Conservation (phyloP, 345 rosid genomes). For the Camelina hispida region DNA sequence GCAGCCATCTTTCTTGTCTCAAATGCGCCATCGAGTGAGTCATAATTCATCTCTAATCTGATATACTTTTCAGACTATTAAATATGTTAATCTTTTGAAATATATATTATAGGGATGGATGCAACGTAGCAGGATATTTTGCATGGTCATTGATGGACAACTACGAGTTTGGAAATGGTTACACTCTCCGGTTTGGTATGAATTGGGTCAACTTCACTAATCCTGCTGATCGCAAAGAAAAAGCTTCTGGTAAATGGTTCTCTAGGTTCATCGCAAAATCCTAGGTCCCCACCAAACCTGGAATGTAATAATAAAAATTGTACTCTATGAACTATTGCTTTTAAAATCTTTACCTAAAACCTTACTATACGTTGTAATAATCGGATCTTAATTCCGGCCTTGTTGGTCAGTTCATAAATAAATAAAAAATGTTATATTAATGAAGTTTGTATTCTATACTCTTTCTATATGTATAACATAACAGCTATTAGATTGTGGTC, state of each 20-base stretch:
- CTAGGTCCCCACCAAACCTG: background rate
- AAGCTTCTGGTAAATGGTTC: constrained; percentile 42
- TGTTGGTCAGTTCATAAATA: too few relatives aligned
- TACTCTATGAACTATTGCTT: too few relatives aligned
- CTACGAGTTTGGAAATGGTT: constrained; percentile 39
- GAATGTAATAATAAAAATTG: too few relatives aligned
- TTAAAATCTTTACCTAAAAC: too few relatives aligned
- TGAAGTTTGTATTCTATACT: too few relatives aligned
- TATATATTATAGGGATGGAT: constrained; percentile 27
- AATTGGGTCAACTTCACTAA: constrained; percentile 43
- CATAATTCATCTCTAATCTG: too few relatives aligned
- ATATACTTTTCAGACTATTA: background rate
- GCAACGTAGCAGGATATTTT: constrained; percentile 37
- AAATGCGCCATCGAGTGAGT: constrained; percentile 33
- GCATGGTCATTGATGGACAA: constrained; percentile 42
- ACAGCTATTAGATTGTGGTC: too few relatives aligned
- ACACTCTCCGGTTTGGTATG: constrained; percentile 42
- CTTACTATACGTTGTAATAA: too few relatives aligned
- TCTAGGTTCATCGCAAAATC: constrained; percentile 42
- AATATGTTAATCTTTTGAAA: background rate
- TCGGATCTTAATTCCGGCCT: too few relatives aligned
- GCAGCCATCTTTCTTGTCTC: constrained; percentile 42
- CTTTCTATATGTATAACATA: too few relatives aligned
- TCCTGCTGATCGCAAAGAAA: constrained; percentile 34
- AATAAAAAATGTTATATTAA: too few relatives aligned